Base-by-base conservation (phyloP, 116 monocot species). In the Papilionanthe hybrid region DNA sequence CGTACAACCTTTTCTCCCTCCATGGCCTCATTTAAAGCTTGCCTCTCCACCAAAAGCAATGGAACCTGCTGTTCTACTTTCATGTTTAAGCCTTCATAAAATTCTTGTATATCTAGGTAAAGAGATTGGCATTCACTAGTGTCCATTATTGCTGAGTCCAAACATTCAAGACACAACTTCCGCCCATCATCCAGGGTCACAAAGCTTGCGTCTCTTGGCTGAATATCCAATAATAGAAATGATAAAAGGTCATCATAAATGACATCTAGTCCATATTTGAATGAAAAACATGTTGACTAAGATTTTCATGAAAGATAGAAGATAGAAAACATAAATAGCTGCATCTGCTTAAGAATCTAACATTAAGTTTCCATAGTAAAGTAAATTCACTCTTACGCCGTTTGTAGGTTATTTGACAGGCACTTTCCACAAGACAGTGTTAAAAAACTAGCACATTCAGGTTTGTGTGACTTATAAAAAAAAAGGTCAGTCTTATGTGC, bases 41-140 rank as follows among this genome's bases (percentile, higher is more conserved):
- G 53, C 17, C 53, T 53, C 53, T 53, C 53, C 17, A 53, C 53
- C 53, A 53, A 53, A 83, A 93, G 87, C 63, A 96, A 77, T 43
- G 96, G 96, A 81, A 96, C 41, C 63, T 89, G 83, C 75, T 96
- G 96, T 53, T 88, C 86, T 17, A 96, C 76, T 77, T 91, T 89
- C 96, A 96, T 96, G 79, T 90, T 92, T 55, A 96, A 67, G 78
- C 92, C 93, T 84, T 90, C 89, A 58, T 89, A 96, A 76, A 96
- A 96, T 63, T 96, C 91, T 84, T 89, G 88, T 79, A 96, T 91
- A 57, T 91, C 91, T 72, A 88, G 81, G 77, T 87, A 96, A 53
- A 96, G 93, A 47, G 90, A 88, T 72, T 93, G 93, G 75, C 96
- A 93, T 75, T 96, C 92, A 55, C 63, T 83, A 27, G 85, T 93